These are phyloP conservation scores for Hericium rajendrae DNA, from an alignment of 768 basidiomycete genomes.

Conservation along the genomic window DNA sequence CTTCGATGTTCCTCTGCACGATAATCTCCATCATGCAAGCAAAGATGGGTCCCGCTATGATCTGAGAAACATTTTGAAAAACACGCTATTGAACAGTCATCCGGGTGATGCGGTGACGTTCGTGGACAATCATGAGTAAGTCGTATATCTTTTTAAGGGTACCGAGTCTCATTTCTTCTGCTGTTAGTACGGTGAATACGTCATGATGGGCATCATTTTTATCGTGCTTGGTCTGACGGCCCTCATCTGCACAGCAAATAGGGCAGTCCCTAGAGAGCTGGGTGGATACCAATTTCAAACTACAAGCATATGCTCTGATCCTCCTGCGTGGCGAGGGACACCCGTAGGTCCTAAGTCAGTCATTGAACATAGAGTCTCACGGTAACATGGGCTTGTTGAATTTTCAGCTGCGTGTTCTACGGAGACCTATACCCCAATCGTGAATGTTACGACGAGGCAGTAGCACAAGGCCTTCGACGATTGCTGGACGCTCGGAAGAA, in stretches of 20 bases:
- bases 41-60: slow-evolving; percentile 59
- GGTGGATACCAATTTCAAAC: slow-evolving; percentile 64
- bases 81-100: slow-evolving; percentile 54
- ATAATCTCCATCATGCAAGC: slow-evolving; percentile 74
- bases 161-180: neutral
- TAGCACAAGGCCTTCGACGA: slow-evolving; percentile 39
- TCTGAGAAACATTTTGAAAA: slow-evolving; percentile 61
- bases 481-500: slow-evolving; percentile 54
- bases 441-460: slow-evolving; percentile 51
- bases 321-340: slow-evolving; percentile 60
- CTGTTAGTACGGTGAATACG: slow-evolving; percentile 47
- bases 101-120: slow-evolving; percentile 84
- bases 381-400: too few relatives aligned
- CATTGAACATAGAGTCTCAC: too few relatives aligned
- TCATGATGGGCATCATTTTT: neutral
- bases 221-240: neutral
- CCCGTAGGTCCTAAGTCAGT: slow-evolving; percentile 43
- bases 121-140: slow-evolving; percentile 86
- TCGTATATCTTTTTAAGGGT: slow-evolving; percentile 8
- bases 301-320: slow-evolving; percentile 76
- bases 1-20: slow-evolving; percentile 87
- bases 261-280: slow-evolving; percentile 79
- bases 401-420: slow-evolving; percentile 72
- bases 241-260: slow-evolving; percentile 32
- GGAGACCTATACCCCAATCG: slow-evolving; percentile 70